Percentiles rank a stretch among this genome's conserved stretches.
Evolutionary conservation across 1,139 yeast genomes (phyloP).

Genomic region (Blastobotrys serpentis): DNA sequence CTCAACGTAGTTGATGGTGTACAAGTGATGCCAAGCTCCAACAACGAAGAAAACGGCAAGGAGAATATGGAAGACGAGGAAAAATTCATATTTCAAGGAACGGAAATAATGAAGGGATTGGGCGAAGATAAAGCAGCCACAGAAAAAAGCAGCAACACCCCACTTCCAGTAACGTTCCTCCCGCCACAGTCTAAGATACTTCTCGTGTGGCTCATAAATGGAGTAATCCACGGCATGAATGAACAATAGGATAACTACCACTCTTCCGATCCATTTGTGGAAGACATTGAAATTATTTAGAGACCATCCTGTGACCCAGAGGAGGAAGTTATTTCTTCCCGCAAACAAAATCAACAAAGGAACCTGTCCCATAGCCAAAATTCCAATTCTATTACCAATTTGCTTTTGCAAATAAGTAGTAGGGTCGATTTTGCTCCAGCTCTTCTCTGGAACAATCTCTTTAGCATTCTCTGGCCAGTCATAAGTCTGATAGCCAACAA

Average conservation of each 20-base stretch:
- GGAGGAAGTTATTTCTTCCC: conserved; percentile 66
- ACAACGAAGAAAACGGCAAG: conserved; percentile 56
- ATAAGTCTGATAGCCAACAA: conserved; percentile 42
- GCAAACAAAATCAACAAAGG: conserved; percentile 58
- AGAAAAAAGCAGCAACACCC: conserved; percentile 54
- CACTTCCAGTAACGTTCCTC: conserved; percentile 42
- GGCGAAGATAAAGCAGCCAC: conserved; percentile 45
- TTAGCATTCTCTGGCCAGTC: conserved; percentile 27
- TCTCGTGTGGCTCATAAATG: conserved; percentile 17
- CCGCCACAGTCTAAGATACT: conserved; percentile 19
- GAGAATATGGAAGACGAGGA: conserved; percentile 56
- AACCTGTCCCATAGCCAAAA: conserved; percentile 47
- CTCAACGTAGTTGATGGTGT: conserved; percentile 26
- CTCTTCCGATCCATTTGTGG: conserved; percentile 68
- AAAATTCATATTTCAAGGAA: conserved; percentile 59
- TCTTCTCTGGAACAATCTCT: conserved; percentile 16
- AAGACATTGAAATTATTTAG: conserved; percentile 58
- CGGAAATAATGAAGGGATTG: conserved; percentile 54
- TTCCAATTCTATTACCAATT: conserved; percentile 61
- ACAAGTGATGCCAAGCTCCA: conserved; percentile 61
- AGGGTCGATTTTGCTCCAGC: conserved; percentile 41
- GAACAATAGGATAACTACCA: conserved; percentile 47
- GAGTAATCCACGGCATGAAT: conserved; percentile 35
- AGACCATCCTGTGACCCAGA: conserved; percentile 65
- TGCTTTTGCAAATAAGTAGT: conserved; percentile 48